Percentiles rank a stretch among this genome's conserved stretches.
Evolutionary conservation across 2,329 filamentous ascomycete genomes (phyloP).

Genomic region (Plenodomus lindquistii): DNA sequence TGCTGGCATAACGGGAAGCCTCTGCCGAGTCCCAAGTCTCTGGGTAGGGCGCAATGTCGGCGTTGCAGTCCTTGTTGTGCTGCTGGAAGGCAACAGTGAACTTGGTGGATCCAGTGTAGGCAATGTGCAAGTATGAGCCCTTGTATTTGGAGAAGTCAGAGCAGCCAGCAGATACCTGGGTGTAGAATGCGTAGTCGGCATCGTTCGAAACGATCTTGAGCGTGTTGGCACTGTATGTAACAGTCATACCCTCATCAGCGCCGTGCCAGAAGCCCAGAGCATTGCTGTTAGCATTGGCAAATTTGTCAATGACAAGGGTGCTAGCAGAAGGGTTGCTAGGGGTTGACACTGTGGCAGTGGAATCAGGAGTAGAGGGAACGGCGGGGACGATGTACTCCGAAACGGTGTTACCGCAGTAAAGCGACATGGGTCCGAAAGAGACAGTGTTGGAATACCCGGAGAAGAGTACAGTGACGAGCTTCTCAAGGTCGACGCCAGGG

Average conservation of each 20-base stretch:
- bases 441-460: conserved; percentile 52
- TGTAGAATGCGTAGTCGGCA: conserved; percentile 65
- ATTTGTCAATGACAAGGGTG: conserved; percentile 64
- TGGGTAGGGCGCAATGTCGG: conserved; percentile 61
- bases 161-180: conserved; percentile 61
- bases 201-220: conserved; percentile 63
- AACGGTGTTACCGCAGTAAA: conserved; percentile 59
- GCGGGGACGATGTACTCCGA: conserved; percentile 56
- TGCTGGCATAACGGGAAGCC: conserved; percentile 61
- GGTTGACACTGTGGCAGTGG: conserved; percentile 55
- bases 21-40: conserved; percentile 71
- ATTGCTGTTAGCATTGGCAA: conserved; percentile 58
- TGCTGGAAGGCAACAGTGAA: conserved; percentile 70
- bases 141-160: conserved; percentile 59
- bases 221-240: conserved; percentile 56
- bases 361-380: conserved; percentile 46
- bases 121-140: conserved; percentile 66
- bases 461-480: conserved; percentile 59
- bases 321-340: conserved; percentile 53
- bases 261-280: conserved; percentile 69
- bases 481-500: conserved; percentile 54
- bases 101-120: conserved; percentile 63
- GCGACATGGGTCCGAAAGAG: conserved; percentile 60
- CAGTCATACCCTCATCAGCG: conserved; percentile 61
- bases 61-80: conserved; percentile 65